Conservation (phyloP, 1,139 yeast genomes). For the Lodderomyces elongisporus region DNA sequence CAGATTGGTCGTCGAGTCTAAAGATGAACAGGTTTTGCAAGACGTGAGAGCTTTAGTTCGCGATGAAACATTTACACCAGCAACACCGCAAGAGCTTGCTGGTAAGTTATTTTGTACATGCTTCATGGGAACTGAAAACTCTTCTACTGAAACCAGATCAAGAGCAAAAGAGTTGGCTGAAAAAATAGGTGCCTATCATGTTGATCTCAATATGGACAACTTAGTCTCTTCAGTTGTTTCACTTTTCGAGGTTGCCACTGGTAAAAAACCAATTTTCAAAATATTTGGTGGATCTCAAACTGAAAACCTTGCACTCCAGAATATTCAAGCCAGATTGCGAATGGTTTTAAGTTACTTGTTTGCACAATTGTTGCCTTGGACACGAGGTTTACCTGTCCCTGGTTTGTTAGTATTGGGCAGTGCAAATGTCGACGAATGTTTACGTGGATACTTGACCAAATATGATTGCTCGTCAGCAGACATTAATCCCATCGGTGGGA, state of each 20-base stretch:
- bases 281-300: constrained; percentile 89
- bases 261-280: constrained; percentile 80
- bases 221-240: constrained; percentile 69
- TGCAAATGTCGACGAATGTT: constrained; percentile 96
- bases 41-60: constrained; percentile 68
- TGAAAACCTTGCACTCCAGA: constrained; percentile 90
- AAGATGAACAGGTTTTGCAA: constrained; percentile 58
- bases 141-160: constrained; percentile 76
- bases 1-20: constrained; percentile 65
- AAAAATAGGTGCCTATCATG: constrained; percentile 82
- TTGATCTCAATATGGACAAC: constrained; percentile 86
- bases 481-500: constrained; percentile 95
- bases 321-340: constrained; percentile 90
- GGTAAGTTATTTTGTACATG: constrained; percentile 75
- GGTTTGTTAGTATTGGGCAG: constrained; percentile 89
- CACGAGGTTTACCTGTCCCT: constrained; percentile 58
- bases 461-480: constrained; percentile 98
- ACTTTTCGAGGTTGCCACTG: constrained; percentile 84
- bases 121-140: constrained; percentile 93
- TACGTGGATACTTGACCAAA: constrained; percentile 91
- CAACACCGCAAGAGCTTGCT: constrained; percentile 72
- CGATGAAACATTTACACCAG: constrained; percentile 58
- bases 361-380: constrained; percentile 96
- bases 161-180: constrained; percentile 78
- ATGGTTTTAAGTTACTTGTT: constrained; percentile 92